Conservation (phyloP, 1,284 basidiomycete genomes). For the Leccinum griseonigrum region DNA sequence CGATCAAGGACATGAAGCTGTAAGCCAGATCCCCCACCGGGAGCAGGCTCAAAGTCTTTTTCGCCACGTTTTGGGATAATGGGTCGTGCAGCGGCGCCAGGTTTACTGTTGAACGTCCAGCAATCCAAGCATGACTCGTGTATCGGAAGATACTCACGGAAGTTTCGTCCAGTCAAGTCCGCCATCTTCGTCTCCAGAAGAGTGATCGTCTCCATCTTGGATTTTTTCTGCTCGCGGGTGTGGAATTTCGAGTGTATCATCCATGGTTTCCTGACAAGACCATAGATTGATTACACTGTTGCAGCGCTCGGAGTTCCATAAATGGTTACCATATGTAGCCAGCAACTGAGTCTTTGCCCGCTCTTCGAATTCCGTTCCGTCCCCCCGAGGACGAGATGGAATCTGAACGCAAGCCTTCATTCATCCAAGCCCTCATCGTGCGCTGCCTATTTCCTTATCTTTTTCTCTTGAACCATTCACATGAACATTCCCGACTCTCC, state of each 20-base stretch:
- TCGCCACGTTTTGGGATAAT: slow-evolving; percentile 90
- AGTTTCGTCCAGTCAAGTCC: slow-evolving; percentile 61
- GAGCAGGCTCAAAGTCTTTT: slow-evolving; percentile 91
- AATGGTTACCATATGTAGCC: neutral
- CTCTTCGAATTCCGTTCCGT: slow-evolving; percentile 9
- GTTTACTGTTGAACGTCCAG: slow-evolving; percentile 19
- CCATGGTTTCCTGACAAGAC: slow-evolving; percentile 34
- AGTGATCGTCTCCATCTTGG: slow-evolving; percentile 32
- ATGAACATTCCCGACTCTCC: slow-evolving; percentile 14
- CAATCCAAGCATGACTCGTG: neutral
- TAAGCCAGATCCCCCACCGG: slow-evolving; percentile 74
- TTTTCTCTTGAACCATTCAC: neutral
- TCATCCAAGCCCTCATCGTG: slow-evolving; percentile 37
- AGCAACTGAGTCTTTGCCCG: neutral
- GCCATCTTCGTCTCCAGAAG: slow-evolving; percentile 56
- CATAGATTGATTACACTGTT: neutral
- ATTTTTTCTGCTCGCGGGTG: slow-evolving; percentile 22
- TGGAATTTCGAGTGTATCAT: slow-evolving; percentile 47
- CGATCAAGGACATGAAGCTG: slow-evolving; percentile 73
- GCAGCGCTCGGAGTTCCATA: slow-evolving; percentile 1
- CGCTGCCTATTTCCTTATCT: slow-evolving; percentile 18
- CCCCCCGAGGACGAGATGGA: slow-evolving; percentile 21
- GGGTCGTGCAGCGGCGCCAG: slow-evolving; percentile 35
- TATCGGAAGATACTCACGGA: slow-evolving; percentile 28
- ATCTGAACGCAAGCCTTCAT: slow-evolving; percentile 32